Base-by-base conservation (phyloP, 441 rosid genomes). In the Theobroma grandiflorum region DNA sequence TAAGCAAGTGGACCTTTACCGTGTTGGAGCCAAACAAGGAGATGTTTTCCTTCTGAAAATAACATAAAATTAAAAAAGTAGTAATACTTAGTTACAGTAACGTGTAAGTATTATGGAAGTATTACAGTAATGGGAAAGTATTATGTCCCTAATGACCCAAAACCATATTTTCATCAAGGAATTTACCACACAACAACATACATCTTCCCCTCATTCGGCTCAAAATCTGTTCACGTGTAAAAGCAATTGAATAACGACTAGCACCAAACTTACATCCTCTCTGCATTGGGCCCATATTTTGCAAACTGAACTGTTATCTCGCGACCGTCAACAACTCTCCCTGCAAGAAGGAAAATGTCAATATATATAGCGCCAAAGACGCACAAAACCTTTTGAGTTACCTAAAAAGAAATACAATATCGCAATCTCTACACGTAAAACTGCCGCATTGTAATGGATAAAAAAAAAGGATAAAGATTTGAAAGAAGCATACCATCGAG, bases 271-370 rank as follows among this genome's bases (percentile, higher is more conserved):
- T 83, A 91, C 96, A 91, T 90, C 79, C 82, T 83, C 81, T 92
- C 96, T 42, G 96, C 95, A 88, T 91, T 89, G 18, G 96, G 96
- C 38, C 96, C 95, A 66, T 92, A 91, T 66, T 92, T 92, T 3
- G 96, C 95, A 80, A 92, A 91, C 22, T 92, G 96, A 81, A 92
- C 96, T 37, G 88, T 89, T 47, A 92, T 92, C 76, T 92, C 96
- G 75, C 95, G 84, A 73, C 96, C 93, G 84, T 91, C 96, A 62
- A 92, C 96, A 63, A 88, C 89, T 86, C 90, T 90, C 58, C 96
- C 96, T 91, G 85, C 58, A 78, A 55, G 6, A 67, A 75, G 18
- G 20, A 9, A 77, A 64, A 4, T 15, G 40, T 31, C 66, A 14
- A 11, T 4, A 58, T 15, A 73, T 55, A 73, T 55, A 8, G 8